These are phyloP conservation scores for Taphrina confusa DNA, from an alignment of 1,139 yeast species.

Conservation along the genomic window DNA sequence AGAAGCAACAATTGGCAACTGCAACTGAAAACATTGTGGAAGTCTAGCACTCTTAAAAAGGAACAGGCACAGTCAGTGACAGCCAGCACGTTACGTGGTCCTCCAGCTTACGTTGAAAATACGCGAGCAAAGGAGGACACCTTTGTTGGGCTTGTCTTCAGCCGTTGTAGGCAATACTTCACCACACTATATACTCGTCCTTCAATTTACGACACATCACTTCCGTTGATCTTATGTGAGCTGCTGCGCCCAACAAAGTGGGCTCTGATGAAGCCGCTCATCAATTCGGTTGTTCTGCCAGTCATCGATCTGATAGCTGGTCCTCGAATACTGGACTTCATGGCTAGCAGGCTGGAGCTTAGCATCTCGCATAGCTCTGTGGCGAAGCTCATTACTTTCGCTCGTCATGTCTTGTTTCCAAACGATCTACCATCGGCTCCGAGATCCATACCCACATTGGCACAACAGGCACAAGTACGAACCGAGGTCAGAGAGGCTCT, in stretches of 20 bases:
- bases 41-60: too few relatives aligned
- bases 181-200: too few relatives aligned
- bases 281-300: not conserved
- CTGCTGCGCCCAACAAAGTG: constrained; percentile 6
- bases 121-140: too few relatives aligned
- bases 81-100: too few relatives aligned
- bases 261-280: not conserved
- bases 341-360: not conserved
- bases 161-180: too few relatives aligned
- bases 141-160: too few relatives aligned
- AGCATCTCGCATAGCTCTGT: constrained; percentile 7
- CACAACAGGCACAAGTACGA: constrained; percentile 1
- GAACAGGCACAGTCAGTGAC: too few relatives aligned
- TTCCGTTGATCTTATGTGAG: constrained; percentile 2
- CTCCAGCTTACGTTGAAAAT: too few relatives aligned
- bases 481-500: not conserved
- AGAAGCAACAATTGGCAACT: too few relatives aligned
- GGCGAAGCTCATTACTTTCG: constrained; percentile 2
- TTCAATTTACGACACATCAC: not conserved
- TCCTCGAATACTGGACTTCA: not conserved
- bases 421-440: constrained; percentile 18
- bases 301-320: constrained; percentile 12
- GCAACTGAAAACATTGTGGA: too few relatives aligned
- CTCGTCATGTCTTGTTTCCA: constrained; percentile 13
- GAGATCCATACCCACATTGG: constrained; percentile 3